Evolutionary conservation across 805 yeast genomes (phyloP), one percentile per base, ranked within the genome.

Genomic region (Yarrowia hollandica): DNA sequence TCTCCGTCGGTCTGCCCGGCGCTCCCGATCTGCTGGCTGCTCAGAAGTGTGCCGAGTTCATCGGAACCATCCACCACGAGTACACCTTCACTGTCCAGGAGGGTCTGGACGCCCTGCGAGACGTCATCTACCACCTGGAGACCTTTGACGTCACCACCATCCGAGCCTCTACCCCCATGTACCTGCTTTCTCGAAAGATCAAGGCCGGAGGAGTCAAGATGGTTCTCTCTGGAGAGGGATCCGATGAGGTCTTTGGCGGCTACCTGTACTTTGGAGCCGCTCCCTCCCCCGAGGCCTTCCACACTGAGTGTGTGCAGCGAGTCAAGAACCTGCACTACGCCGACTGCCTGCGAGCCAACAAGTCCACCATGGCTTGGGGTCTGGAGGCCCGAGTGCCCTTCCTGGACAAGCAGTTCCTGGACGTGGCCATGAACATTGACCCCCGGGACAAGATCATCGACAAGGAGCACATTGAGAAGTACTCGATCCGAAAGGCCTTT

Each of bases 301-400:
- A 94, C 77, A 78, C 83, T 63, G 99, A 94, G 79, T 88, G 95
- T 76, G 96, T 94, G 63, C 80, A 86, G 78, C 83, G 99, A 75
- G 97, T 94, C 68, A 90, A 94, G 81, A 91, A 94, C 92, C 81
- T 94, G 76, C 97, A 94, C 76, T 84, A 84, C 67, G 90, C 98
- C 63, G 99, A 94, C 79, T 92, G 98, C 79, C 79, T 94, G 73
- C 86, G 99, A 76, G 99, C 99, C 65, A 94, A 94, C 88, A 94
- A 94, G 78, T 91, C 97, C 30, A 94, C 99, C 61, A 89, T 94
- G 97, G 98, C 99, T 41, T 94, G 99, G 99, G 99, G 99, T 75
- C 82, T 94, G 64, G 99, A 94, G 79, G 99, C 99, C 63, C 88
- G 99, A 78, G 99, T 94, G 66, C 99, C 99, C 66, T 94, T 94